Evolutionary conservation across 2,329 filamentous ascomycete genomes (phyloP).

Genomic region (Penicillium sumatraense): DNA sequence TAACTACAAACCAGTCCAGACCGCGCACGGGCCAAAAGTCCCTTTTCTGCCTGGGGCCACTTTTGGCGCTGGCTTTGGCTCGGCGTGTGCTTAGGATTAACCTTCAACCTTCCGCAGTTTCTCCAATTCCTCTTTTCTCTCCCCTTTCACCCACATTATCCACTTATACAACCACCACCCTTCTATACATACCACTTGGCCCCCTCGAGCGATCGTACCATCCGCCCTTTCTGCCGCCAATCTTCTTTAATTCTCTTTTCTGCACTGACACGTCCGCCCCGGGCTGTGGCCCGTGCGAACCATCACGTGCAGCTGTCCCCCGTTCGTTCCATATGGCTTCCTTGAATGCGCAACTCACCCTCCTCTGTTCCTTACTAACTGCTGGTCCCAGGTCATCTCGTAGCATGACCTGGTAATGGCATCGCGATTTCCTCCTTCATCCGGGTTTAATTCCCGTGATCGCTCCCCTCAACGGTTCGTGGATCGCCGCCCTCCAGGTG

Average conservation of each 20-base stretch:
- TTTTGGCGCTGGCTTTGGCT: too few relatives aligned
- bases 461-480: slow-evolving; percentile 72
- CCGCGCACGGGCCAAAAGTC: too few relatives aligned
- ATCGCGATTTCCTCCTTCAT: slow-evolving; percentile 66
- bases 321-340: slow-evolving; percentile 14
- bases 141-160: neutral
- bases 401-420: slow-evolving; percentile 53
- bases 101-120: neutral
- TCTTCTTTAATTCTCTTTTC: neutral
- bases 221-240: neutral
- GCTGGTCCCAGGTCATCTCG: slow-evolving; percentile 18
- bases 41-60: too few relatives aligned
- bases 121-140: neutral
- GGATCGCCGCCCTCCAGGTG: slow-evolving; percentile 67
- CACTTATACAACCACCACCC: neutral
- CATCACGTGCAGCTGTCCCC: slow-evolving; percentile 4
- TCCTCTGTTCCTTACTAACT: neutral
- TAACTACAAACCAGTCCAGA: too few relatives aligned
- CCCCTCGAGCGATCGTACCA: neutral
- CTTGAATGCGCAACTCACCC: neutral
- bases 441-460: slow-evolving; percentile 68
- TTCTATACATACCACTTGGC: neutral
- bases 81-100: too few relatives aligned
- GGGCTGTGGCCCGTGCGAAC: slow-evolving; percentile 4
- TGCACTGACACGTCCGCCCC: neutral